A percentile compares a stretch with the other conserved stretches of the same genome.
These are phyloP conservation scores for Nemania bipapillata DNA, from an alignment of 2,329 filamentous ascomycete genomes.

Conservation along the genomic window DNA sequence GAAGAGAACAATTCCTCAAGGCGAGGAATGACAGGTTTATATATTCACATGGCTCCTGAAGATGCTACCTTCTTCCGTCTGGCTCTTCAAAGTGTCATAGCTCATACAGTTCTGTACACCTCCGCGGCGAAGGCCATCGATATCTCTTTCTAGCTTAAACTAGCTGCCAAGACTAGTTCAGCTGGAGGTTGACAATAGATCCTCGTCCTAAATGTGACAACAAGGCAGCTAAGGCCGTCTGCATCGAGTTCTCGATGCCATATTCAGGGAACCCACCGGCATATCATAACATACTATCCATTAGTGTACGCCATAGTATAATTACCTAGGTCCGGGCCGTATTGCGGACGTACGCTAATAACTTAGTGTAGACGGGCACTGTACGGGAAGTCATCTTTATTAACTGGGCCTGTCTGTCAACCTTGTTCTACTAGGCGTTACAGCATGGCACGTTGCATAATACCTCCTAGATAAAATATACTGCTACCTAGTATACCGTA, in stretches of 20 bases:
- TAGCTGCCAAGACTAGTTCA: constrained; percentile 23
- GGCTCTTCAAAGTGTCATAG: not conserved
- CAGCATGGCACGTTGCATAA: too few species aligned
- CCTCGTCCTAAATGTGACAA: not conserved
- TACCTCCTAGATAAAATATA: not conserved
- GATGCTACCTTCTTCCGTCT: not conserved
- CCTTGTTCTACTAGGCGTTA: not conserved
- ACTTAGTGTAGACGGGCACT: not conserved
- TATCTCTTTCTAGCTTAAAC: not conserved
- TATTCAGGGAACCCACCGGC: constrained; percentile 9
- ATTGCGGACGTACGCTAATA: not conserved
- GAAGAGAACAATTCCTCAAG: not conserved
- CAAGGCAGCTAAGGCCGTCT: not conserved
- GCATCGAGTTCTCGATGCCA: constrained; percentile 1
- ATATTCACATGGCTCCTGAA: constrained; percentile 19
- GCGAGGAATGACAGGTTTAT: constrained; percentile 9
- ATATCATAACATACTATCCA: constrained; percentile 10
- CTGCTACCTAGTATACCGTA: not conserved
- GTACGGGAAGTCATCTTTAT: not conserved
- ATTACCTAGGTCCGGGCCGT: constrained; percentile 5
- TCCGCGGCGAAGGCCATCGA: not conserved
- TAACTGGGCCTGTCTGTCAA: not conserved
- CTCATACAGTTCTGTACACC: not conserved
- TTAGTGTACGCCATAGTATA: not conserved
- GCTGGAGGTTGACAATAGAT: constrained; percentile 13